Evolutionary conservation across 352 stramenopile genomes (phyloP), one percentile per base, ranked within the genome.

Genomic region (Pythium grandisporangium): DNA sequence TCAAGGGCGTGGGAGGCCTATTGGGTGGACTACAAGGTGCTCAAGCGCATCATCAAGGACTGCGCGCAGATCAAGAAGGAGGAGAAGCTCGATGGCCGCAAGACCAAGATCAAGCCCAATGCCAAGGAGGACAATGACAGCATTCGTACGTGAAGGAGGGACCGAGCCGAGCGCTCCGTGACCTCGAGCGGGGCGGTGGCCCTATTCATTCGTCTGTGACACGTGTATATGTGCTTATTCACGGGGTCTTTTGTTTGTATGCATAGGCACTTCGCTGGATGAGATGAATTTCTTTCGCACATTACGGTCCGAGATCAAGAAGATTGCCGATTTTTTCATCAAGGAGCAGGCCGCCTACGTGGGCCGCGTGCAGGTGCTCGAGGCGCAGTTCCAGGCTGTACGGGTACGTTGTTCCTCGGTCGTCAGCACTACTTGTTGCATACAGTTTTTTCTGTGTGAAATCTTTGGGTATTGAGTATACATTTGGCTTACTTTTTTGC

Each of bases 31-130:
- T 93, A 93, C 66, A 93, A 93, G 53, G 55, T 84, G 47, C 76
- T 93, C 37, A 93, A 93, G 67, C 70, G 76, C 49, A 91, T 91
- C 54, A 92, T 93, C 58, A 93, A 93, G 51, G 81, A 92, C 62
- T 93, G 80, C 53, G 80, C 77, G 34, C 75, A 91, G 62, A 80
- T 93, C 45, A 70, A 78, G 33, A 90, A 84, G 32, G 76, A 93
- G 46, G 78, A 92, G 48, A 90, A 91, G 51, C 64, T 91, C 37
- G 68, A 85, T 38, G 73, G 72, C 44, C 39, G 78, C 42, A 83
- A 84, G 48, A 83, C 66, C 48, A 86, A 85, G 59, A 81, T 87
- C 52, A 84, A 87, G 37, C 75, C 73, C 11, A 66, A 58, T 20
- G 70, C 74, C 30, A 87, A 90, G 42, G 66, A 75, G 46, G 76